Percentiles rank a stretch among this genome's conserved stretches.
These are phyloP conservation scores for Grigorovia humatica DNA, from an alignment of 805 yeast species.

Conservation along the genomic window DNA sequence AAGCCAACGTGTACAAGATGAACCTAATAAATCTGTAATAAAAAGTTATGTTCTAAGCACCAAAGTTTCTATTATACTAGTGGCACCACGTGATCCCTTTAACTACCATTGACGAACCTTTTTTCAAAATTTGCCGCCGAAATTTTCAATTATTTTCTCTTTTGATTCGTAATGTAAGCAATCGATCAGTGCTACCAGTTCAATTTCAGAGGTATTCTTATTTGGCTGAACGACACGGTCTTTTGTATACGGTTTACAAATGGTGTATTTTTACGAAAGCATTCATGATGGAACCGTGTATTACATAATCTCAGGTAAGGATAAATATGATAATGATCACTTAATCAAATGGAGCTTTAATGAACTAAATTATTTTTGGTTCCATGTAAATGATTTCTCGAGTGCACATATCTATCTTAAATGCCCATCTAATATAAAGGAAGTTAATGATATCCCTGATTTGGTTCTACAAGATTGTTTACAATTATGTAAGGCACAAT, in stretches of 20 bases:
- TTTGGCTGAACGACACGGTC: no score
- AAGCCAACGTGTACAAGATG: no score
- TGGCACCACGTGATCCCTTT: not conserved
- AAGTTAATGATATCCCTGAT: conserved; percentile 41
- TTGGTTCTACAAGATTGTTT: conserved; percentile 46
- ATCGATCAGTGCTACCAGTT: no score
- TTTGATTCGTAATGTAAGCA: no score
- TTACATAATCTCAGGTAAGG: conserved; percentile 48
- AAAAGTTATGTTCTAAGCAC: no score
- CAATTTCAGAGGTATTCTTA: no score
- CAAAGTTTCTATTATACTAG: no score
- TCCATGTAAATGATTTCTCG: conserved; percentile 67
- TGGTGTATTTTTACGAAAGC: conserved; percentile 26
- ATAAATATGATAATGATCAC: conserved; percentile 58
- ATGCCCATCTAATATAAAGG: conserved; percentile 36
- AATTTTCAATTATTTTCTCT: not conserved
- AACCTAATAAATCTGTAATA: no score
- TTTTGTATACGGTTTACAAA: not conserved
- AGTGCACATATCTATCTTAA: conserved; percentile 71
- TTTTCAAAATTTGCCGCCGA: not conserved
- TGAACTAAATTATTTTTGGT: conserved; percentile 53
- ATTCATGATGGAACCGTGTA: conserved; percentile 11
- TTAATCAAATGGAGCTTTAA: conserved; percentile 55
- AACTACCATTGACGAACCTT: no score
- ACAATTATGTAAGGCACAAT: conserved; percentile 67